Evolutionary conservation across 176 grass and related monocot genomes (phyloP).

Genomic region (Rhynchospora pubera): DNA sequence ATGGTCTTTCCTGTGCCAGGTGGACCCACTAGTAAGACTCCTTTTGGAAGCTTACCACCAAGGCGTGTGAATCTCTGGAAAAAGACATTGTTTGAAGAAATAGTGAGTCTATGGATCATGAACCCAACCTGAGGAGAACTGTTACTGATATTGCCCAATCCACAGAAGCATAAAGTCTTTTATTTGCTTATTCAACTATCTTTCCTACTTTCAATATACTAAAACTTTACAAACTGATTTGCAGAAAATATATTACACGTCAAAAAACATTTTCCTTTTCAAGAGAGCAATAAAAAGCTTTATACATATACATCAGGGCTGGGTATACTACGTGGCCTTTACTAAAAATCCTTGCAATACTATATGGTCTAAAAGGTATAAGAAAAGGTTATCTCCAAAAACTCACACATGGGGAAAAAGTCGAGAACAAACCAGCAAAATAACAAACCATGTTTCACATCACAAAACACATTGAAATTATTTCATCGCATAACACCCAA

Average conservation of each 20-base stretch:
- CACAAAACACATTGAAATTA: too few relatives aligned
- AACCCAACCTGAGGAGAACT: not conserved
- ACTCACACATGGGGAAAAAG: not conserved
- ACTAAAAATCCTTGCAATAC: not conserved
- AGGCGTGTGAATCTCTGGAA: slow-evolving; percentile 87
- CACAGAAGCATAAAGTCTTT: not conserved
- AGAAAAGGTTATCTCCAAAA: not conserved
- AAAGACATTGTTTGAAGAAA: slow-evolving; percentile 6
- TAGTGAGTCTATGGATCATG: not conserved
- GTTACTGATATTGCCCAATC: not conserved
- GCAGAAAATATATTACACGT: not conserved
- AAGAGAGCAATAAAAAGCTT: not conserved
- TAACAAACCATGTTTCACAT: too few relatives aligned
- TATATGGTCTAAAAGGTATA: not conserved
- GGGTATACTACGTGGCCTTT: not conserved
- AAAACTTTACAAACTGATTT: not conserved
- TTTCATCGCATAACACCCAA: not conserved
- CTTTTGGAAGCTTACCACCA: slow-evolving; percentile 97
- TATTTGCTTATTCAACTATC: not conserved
- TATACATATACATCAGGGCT: not conserved
- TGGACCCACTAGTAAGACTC: slow-evolving; percentile 85
- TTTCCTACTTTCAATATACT: not conserved
- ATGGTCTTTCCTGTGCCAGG: slow-evolving; percentile 98
- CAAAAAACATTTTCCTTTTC: not conserved
- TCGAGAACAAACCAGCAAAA: not conserved